A percentile compares a stretch with the other conserved stretches of the same genome.
These are phyloP conservation scores for Euphorbia peplus DNA, from an alignment of 345 rosid species.

Conservation along the genomic window DNA sequence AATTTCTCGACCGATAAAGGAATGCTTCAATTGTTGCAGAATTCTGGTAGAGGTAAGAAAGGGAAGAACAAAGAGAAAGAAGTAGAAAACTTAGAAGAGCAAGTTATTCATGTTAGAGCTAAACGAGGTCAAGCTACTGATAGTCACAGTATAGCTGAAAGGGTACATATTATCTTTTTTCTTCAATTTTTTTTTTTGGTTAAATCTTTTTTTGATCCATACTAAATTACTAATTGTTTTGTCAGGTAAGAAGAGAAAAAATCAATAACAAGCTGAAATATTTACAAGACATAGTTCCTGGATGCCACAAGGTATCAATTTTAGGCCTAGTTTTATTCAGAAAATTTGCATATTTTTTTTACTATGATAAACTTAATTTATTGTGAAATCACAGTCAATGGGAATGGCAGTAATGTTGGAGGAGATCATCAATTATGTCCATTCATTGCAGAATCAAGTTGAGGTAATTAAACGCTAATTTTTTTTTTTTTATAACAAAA, in stretches of 20 bases:
- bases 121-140: conserved; percentile 74
- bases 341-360: not conserved
- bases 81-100: conserved; percentile 7
- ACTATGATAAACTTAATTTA: not conserved
- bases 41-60: conserved; percentile 12
- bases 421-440: conserved; percentile 35
- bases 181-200: not conserved
- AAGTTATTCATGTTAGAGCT: conserved; percentile 46
- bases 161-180: conserved; percentile 28
- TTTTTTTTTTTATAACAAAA: too few relatives aligned
- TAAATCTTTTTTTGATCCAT: too few relatives aligned
- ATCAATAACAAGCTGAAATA: conserved; percentile 29
- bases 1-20: not conserved
- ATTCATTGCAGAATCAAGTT: conserved; percentile 35
- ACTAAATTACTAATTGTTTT: not conserved
- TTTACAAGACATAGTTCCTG: conserved; percentile 33
- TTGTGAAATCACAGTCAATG: conserved; percentile 25
- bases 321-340: not conserved
- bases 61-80: conserved; percentile 15
- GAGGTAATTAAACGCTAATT: too few relatives aligned
- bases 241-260: conserved; percentile 32
- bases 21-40: not conserved
- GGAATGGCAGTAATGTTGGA: conserved; percentile 37
- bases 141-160: conserved; percentile 60
- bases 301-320: conserved; percentile 33